Conservation (phyloP, 208 protist species). For the Kentomonas sorsogonicus region DNA sequence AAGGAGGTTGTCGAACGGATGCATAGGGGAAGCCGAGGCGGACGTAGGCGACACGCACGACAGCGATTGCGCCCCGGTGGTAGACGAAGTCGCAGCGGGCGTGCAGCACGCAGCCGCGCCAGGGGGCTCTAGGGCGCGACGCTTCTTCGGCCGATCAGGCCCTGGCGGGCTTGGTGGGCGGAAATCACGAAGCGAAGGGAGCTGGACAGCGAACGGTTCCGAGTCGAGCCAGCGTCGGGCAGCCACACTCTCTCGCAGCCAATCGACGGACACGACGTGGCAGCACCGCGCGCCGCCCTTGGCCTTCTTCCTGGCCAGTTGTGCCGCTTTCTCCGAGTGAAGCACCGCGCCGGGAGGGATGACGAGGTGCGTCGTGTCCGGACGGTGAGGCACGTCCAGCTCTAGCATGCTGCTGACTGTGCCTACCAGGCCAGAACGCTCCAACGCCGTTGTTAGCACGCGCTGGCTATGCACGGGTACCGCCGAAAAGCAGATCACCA, state of each 20-base stretch:
- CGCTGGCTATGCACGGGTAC: too few relatives aligned
- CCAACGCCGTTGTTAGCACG: too few relatives aligned
- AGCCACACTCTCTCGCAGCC: conserved; percentile 40
- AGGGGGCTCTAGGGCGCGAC: neutral
- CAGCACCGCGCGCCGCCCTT: conserved; percentile 19
- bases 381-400: conserved; percentile 23
- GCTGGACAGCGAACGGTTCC: conserved; percentile 23
- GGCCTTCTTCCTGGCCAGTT: conserved; percentile 16
- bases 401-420: conserved; percentile 1
- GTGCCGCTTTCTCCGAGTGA: conserved; percentile 27
- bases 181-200: conserved; percentile 31
- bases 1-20: too few relatives aligned
- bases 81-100: too few relatives aligned
- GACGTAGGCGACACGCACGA: too few relatives aligned
- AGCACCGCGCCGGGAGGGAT: conserved; percentile 14
- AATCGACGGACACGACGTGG: conserved; percentile 44
- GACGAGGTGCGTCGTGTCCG: conserved; percentile 55
- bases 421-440: too few relatives aligned
- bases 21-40: too few relatives aligned
- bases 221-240: conserved; percentile 47
- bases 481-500: too few relatives aligned
- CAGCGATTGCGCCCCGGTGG: too few relatives aligned
- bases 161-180: too few relatives aligned
- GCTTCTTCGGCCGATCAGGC: conserved; percentile 14
- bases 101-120: too few relatives aligned